Conservation (phyloP, 148 eudicot species). For the Rhododendron vialii region DNA sequence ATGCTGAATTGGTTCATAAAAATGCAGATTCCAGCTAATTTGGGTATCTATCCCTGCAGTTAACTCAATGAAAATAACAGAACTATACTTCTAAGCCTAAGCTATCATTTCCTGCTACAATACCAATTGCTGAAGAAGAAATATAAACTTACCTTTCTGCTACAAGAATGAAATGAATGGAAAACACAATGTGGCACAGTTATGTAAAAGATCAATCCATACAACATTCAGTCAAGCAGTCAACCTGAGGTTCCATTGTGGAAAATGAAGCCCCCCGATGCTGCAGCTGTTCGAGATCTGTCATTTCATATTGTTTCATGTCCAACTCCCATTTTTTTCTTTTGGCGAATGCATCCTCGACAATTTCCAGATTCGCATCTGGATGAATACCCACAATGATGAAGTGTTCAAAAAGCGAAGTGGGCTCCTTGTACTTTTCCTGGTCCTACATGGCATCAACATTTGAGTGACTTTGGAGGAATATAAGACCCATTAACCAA, state of each 20-base stretch:
- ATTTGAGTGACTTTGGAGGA: slow-evolving; percentile 10
- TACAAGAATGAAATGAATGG: not conserved
- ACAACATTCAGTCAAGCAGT: not conserved
- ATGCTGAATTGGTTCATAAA: not conserved
- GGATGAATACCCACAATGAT: slow-evolving; percentile 83
- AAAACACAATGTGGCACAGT: not conserved
- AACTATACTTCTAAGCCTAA: no score
- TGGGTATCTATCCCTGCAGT: not conserved
- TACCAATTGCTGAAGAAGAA: not conserved
- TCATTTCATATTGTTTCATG: slow-evolving; percentile 29
- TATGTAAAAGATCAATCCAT: not conserved
- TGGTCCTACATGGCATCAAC: slow-evolving; percentile 49
- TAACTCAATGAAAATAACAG: no score
- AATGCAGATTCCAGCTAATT: not conserved
- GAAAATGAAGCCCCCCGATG: slow-evolving; percentile 48
- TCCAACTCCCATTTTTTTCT: slow-evolving; percentile 68
- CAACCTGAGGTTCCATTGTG: slow-evolving; percentile 83
- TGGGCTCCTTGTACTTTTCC: slow-evolving; percentile 66
- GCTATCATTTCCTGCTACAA: not conserved
- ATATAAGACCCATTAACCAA: not conserved
- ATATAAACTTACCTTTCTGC: not conserved
- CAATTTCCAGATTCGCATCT: slow-evolving; percentile 72
- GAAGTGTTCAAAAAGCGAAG: slow-evolving; percentile 86
- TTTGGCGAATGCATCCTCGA: slow-evolving; percentile 75
- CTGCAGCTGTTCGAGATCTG: slow-evolving; percentile 34